Evolutionary conservation across 2,329 filamentous ascomycete genomes (phyloP).

Genomic region (Fusarium continuum): DNA sequence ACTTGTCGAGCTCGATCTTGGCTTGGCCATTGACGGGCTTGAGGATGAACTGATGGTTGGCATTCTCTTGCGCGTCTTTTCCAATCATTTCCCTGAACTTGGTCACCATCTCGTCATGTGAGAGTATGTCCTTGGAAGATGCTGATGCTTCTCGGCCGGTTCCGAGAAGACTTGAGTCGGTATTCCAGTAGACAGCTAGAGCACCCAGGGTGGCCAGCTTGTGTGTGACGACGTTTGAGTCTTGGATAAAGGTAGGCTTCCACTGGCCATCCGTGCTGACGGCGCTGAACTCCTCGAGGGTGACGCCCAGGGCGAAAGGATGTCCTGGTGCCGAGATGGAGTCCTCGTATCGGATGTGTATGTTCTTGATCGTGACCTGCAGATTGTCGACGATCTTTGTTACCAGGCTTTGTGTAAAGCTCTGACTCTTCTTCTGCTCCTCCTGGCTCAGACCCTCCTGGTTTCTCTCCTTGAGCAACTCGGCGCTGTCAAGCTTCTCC

Average conservation of each 20-base stretch:
- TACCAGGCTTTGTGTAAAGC: slow-evolving; percentile 92
- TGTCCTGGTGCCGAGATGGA: slow-evolving; percentile 94
- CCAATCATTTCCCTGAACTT: slow-evolving; percentile 83
- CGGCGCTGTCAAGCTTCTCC: slow-evolving; percentile 96
- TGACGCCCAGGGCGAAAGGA: slow-evolving; percentile 91
- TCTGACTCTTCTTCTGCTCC: slow-evolving; percentile 97
- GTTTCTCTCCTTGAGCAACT: slow-evolving; percentile 90
- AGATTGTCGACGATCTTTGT: slow-evolving; percentile 99
- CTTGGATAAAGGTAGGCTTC: slow-evolving; percentile 95
- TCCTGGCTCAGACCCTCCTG: slow-evolving; percentile 94
- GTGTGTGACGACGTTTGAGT: slow-evolving; percentile 82
- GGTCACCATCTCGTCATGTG: slow-evolving; percentile 79
- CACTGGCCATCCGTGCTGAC: slow-evolving; percentile 95
- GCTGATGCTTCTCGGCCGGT: slow-evolving; percentile 74
- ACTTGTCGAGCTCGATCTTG: slow-evolving; percentile 95
- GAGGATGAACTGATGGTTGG: slow-evolving; percentile 88
- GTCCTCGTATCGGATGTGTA: slow-evolving; percentile 98
- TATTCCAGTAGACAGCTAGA: slow-evolving; percentile 97
- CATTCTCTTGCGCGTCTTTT: slow-evolving; percentile 66
- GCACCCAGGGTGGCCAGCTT: slow-evolving; percentile 93
- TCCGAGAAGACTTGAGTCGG: slow-evolving; percentile 84
- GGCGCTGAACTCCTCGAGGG: slow-evolving; percentile 94
- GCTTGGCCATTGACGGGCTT: slow-evolving; percentile 96
- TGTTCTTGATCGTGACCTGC: slow-evolving; percentile 97
- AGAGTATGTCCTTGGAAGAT: slow-evolving; percentile 62